These are phyloP conservation scores for Dryas integrifolia DNA, from an alignment of 331 rosid genomes.

Conservation along the genomic window DNA sequence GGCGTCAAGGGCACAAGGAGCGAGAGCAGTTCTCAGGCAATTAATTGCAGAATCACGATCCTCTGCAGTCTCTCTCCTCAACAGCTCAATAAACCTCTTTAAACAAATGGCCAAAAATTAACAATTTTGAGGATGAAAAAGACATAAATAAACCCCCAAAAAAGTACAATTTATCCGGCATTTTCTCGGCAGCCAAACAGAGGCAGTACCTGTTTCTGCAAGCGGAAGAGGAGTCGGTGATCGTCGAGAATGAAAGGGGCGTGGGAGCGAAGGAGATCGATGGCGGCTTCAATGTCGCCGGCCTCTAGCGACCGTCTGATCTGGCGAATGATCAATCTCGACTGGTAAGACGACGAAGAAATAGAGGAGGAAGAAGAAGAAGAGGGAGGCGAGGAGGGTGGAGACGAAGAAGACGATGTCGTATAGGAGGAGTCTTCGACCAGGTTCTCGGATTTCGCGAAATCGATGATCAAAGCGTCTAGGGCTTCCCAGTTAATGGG, in stretches of 20 bases:
- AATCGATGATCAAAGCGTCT: constrained; percentile 73
- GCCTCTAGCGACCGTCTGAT: constrained; percentile 69
- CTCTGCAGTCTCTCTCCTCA: constrained; percentile 76
- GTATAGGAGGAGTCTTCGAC: constrained; percentile 46
- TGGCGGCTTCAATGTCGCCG: constrained; percentile 68
- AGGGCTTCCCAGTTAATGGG: constrained; percentile 94
- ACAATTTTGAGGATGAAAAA: not conserved
- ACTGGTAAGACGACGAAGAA: constrained; percentile 78
- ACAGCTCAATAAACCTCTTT: constrained; percentile 89
- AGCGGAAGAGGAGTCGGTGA: constrained; percentile 81
- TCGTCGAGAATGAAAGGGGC: constrained; percentile 82
- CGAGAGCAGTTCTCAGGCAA: constrained; percentile 79
- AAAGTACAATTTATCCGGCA: not conserved
- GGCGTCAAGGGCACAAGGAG: constrained; percentile 98
- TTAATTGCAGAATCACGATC: constrained; percentile 80
- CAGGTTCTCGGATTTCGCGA: constrained; percentile 89
- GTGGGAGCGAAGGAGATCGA: constrained; percentile 67
- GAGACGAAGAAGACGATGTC: constrained; percentile 37
- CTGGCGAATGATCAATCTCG: constrained; percentile 74
- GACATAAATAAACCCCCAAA: not conserved
- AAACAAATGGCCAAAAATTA: not conserved
- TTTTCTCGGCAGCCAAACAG: constrained; percentile 18
- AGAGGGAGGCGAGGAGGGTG: constrained; percentile 35
- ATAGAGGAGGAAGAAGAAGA: constrained; percentile 46
- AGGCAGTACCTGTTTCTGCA: constrained; percentile 77